Percentiles rank a stretch among this genome's conserved stretches.
Conservation (phyloP, 805 yeast species). For the Candida peoriensis region DNA sequence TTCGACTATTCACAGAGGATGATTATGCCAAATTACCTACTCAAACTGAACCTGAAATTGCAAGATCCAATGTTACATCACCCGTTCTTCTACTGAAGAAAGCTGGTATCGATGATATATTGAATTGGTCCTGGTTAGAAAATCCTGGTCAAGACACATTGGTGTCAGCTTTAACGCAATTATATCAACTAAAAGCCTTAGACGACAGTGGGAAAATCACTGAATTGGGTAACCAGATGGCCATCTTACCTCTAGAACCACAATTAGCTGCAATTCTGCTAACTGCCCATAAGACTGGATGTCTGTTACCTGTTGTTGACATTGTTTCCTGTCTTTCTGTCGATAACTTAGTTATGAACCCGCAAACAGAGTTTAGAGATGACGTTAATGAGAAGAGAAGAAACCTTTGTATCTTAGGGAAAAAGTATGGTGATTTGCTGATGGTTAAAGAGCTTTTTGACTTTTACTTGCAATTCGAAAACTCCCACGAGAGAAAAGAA, state of each 20-base stretch:
- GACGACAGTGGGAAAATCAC: slow-evolving; percentile 76
- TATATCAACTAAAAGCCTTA: slow-evolving; percentile 75
- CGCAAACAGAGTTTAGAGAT: slow-evolving; percentile 75
- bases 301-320: slow-evolving; percentile 69
- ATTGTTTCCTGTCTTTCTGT: slow-evolving; percentile 91
- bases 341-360: slow-evolving; percentile 78
- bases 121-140: slow-evolving; percentile 91
- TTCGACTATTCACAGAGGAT: slow-evolving; percentile 71
- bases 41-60: slow-evolving; percentile 92
- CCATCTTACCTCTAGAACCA: slow-evolving; percentile 87
- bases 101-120: slow-evolving; percentile 75
- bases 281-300: slow-evolving; percentile 49
- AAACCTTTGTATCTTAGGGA: slow-evolving; percentile 66
- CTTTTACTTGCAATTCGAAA: slow-evolving; percentile 41
- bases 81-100: slow-evolving; percentile 82
- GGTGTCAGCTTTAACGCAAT: slow-evolving; percentile 68
- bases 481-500: slow-evolving; percentile 50
- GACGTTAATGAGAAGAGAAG: slow-evolving; percentile 75
- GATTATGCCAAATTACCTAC: slow-evolving; percentile 58
- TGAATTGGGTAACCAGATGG: slow-evolving; percentile 76
- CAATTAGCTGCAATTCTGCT: slow-evolving; percentile 83
- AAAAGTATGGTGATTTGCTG: slow-evolving; percentile 73
- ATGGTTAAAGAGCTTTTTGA: slow-evolving; percentile 76
- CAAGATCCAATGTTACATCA: slow-evolving; percentile 77
- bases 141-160: slow-evolving; percentile 80